Evolutionary conservation across 768 basidiomycete species (phyloP).

Genomic region (Imleria badia): DNA sequence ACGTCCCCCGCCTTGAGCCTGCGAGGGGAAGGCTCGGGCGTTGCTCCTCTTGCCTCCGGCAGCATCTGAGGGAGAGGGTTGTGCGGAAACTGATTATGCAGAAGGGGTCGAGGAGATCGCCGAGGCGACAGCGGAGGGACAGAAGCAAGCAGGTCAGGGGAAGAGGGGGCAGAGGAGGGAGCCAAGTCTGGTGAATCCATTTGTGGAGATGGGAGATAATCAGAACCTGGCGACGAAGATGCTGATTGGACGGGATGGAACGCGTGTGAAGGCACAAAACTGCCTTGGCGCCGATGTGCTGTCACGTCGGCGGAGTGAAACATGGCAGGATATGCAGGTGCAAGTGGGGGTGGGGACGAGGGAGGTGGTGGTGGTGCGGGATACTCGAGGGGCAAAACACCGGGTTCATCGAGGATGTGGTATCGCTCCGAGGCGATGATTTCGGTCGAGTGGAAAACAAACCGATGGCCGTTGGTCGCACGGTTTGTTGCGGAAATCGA

Average conservation of each 20-base stretch:
- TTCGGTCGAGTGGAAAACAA: conserved; percentile 80
- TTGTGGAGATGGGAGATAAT: conserved; percentile 25
- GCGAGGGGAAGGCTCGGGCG: conserved; percentile 30
- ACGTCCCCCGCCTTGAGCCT: conserved; percentile 58
- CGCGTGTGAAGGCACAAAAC: conserved; percentile 16
- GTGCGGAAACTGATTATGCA: conserved; percentile 13
- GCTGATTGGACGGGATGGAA: conserved; percentile 23
- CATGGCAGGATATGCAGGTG: conserved; percentile 29
- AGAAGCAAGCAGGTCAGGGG: conserved; percentile 23
- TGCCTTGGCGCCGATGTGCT: conserved; percentile 20
- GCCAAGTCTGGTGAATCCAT: conserved; percentile 22
- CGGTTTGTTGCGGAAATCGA: conserved; percentile 66
- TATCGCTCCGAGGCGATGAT: conserved; percentile 61
- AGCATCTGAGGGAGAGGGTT: conserved; percentile 10
- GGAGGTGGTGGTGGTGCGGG: conserved; percentile 31
- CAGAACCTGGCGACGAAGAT: conserved; percentile 12
- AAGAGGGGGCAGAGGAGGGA: conserved; percentile 24
- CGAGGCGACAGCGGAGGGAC: conserved; percentile 20
- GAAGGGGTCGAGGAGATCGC: conserved; percentile 23
- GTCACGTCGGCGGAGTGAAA: conserved; percentile 25
- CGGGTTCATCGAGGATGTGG: conserved; percentile 62
- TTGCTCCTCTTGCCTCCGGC: conserved; percentile 9
- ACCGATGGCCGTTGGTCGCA: conserved; percentile 81
- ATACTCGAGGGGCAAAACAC: conserved; percentile 50
- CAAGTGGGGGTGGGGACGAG: conserved; percentile 32